Base-by-base conservation (phyloP, 129 eudicot genomes). In the Arctium minus region DNA sequence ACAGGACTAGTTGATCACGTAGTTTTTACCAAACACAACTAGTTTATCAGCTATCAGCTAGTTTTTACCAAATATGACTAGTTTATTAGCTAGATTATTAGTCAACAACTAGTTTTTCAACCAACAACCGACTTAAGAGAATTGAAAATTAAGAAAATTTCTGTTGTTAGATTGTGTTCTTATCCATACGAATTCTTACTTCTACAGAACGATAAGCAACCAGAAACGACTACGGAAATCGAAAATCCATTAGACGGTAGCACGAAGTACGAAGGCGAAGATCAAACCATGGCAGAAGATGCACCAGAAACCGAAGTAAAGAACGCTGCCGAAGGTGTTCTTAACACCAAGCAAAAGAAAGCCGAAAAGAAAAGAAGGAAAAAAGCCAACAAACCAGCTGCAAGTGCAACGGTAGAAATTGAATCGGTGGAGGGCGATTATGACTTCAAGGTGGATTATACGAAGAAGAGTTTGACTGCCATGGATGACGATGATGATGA, bases 391-490 rank as follows among this genome's bases (percentile, higher is more conserved):
- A 80, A 92, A 46, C 10, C 82, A 0, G 13, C 64, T 40, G 31
- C 79, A 31, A 68, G 88, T 8, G 42, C 89, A 13, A 70, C 79
- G 42, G 89, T 82, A 56, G 83, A 84, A 62, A 85, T 88, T 69
- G 89, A 81, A 44, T 18, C 77, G 5, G 48, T 56, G 83, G 89
- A 90, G n/a, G 94, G 81, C 70, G 97, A 91, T 84, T 84, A 84
- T 4, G 87, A 84, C 50, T 84, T 84, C 13, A 96, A 96, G 85
- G 94, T 93, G 79, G 99, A 96, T 90, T 93, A 90, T 71, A 79
- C 31, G 67, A 86, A 81, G 80, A 89, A 38, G 75, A 89, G 84
- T 8, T 79, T 91, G 60, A 11, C 32, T 1, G 84, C 83, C 31
- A 88, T 84, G 89, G 94, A 89, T 29, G 89, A 12, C 0, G 89